Evolutionary conservation across 805 yeast species (phyloP), one percentile per base, ranked within the genome.

Genomic region (Nematodospora valgi): DNA sequence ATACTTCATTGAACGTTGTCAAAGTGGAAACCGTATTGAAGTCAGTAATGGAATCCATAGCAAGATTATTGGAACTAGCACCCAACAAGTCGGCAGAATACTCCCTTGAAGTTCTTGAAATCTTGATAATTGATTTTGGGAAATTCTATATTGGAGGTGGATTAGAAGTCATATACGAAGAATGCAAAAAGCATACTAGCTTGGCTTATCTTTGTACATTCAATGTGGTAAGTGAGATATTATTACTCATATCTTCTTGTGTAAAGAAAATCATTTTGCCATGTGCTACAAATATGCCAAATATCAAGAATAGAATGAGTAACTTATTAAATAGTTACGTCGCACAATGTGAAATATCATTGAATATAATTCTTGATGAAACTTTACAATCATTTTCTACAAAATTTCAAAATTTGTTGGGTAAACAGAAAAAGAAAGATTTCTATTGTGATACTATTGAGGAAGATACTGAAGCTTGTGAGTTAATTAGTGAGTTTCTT

Each of bases 261-360:
- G 78, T 83, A 34, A 82, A 84, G 49, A 78, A 82, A 13, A 80
- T 86, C 31, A 74, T 88, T 12, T 62, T 86, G 25, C 95, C 96
- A 0, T 69, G 89, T 56, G 73, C 88, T 2, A 72, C 69, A 25
- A 78, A 77, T 46, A 59, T 76, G 1, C 80, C 84, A 2, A 63
- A 65, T 6, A 64, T 75, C 11, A 76, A 81, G 47, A 74, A 71
- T 38, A 67, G 78, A 43, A 76, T 84, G 62, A 73, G 75, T 21
- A 76, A 71, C 31, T 59, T 78, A 41, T 75, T 85, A 15, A 85
- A 86, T 52, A 68, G 68, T 15, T 76, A 77, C 48, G 65, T 83
- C 23, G 53, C 76, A 28, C 62, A 75, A 38, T 73, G 80, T 47
- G 93, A 89, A 56, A 58, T 74, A 6, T 75, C 85, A 3, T 63